Conservation (phyloP, 495 filamentous ascomycete species). For the Cryomyces minteri region DNA sequence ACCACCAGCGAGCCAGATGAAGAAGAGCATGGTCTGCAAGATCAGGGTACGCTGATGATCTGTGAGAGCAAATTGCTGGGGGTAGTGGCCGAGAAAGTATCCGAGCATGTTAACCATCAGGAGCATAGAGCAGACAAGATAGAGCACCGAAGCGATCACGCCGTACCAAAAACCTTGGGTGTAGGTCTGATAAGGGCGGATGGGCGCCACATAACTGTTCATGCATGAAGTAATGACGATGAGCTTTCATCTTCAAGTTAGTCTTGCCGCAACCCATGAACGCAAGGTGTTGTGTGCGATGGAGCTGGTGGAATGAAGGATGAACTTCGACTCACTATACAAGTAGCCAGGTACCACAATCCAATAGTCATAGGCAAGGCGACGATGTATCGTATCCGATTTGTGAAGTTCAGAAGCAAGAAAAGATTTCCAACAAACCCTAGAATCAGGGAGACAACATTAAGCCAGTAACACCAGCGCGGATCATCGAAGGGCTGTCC, state of each 20-base stretch:
- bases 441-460: conserved; percentile 43
- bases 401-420: conserved; percentile 71
- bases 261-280: no score
- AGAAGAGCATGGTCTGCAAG: conserved; percentile 43
- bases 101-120: conserved; percentile 66
- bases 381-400: conserved; percentile 57
- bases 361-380: conserved; percentile 51
- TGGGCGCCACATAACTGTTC: conserved; percentile 39
- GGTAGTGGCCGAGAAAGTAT: conserved; percentile 60
- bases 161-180: conserved; percentile 67
- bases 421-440: conserved; percentile 55
- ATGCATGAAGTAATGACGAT: conserved; percentile 41
- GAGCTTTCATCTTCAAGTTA: conserved; percentile 23
- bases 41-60: conserved; percentile 54
- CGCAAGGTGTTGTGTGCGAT: neutral
- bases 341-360: conserved; percentile 47
- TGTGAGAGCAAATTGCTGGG: conserved; percentile 53
- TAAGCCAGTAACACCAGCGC: conserved; percentile 28
- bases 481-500: conserved; percentile 25
- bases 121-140: conserved; percentile 41
- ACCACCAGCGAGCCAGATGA: conserved; percentile 42
- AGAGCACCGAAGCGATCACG: conserved; percentile 47
- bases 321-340: conserved; percentile 32
- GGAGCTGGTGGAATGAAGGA: neutral
- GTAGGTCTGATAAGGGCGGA: conserved; percentile 37